Base-by-base conservation (phyloP, 768 basidiomycete species). In the Hirschioporus abietinus region DNA sequence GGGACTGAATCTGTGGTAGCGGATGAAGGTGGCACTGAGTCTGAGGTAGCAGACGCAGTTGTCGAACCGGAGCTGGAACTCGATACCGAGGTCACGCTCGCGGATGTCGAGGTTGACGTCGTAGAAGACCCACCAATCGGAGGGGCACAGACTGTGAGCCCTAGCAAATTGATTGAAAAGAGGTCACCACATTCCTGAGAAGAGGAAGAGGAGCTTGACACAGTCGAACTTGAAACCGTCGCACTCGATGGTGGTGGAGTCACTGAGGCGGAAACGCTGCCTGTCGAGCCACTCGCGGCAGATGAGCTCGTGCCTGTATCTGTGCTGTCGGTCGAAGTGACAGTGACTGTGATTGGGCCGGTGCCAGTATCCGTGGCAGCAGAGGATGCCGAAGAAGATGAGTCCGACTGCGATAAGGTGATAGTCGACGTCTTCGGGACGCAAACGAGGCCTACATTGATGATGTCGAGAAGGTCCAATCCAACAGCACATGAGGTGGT, bases 331-430 rank as follows among this genome's bases (percentile, higher is more conserved):
- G 64, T 63, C 25, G 69, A 65, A 58, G 2, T n/a, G 17, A 52
- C 42, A 20, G 24, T 52, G 42, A 52, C 42, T 15, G 42, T 52
- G 66, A 59, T 35, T 7, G 69, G 35, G 7, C 60, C 25, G n/a
- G 68, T 63, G 68, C 59, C 20, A 30, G n/a, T 27, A 9, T 34
- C 66, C 17, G 36, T 57, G 8, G 36, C n/a, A 3, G 66, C 23
- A 24, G 36, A 59, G 42, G 66, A 35, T 15, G 60, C 23, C 25
- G 67, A 10, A 52, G 65, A 61, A n/a, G 68, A 52, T 66, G 71
- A 68, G 63, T 12, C 64, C 62, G 62, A 64, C 18, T 35, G 20
- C 23, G 65, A 58, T 24, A 17, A 35, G 30, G 67, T 63, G 18
- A 59, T 20, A 20, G 61, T 20, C 8, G 71, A 63, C 15, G 69